phyloP scores from a whole-genome alignment of 106 monocot species.

The Xerophyta viscosa region DNA sequence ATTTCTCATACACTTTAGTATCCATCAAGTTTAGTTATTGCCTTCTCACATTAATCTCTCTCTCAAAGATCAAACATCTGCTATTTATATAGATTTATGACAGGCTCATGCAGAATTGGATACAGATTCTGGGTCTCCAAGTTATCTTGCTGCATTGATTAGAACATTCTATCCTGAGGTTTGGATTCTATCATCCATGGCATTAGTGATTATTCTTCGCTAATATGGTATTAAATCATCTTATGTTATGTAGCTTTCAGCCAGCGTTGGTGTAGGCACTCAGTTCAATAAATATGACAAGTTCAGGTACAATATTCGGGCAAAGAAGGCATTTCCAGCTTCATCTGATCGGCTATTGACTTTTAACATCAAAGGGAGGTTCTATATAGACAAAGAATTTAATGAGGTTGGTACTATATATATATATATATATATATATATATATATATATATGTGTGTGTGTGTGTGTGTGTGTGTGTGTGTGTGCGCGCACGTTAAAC shows the following conservation, averaged over 20 bases:
- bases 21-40: too few relatives aligned
- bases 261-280: conserved; percentile 51
- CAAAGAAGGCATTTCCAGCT: conserved; percentile 59
- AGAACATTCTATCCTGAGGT: conserved; percentile 69
- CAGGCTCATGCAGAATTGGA: conserved; percentile 88
- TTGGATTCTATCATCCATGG: background rate
- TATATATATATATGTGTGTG: too few relatives aligned
- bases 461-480: too few relatives aligned
- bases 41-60: too few relatives aligned
- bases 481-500: too few relatives aligned
- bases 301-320: conserved; percentile 49
- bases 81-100: conserved; percentile 8
- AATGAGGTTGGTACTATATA: too few relatives aligned
- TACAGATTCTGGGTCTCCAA: conserved; percentile 39
- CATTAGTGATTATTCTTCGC: background rate
- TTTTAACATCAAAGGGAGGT: conserved; percentile 67
- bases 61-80: too few relatives aligned
- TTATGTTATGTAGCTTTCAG: conserved; percentile 34
- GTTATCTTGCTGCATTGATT: conserved; percentile 48
- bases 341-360: conserved; percentile 31
- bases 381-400: conserved; percentile 57
- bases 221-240: background rate
- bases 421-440: too few relatives aligned
- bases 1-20: too few relatives aligned
- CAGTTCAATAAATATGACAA: conserved; percentile 31